Conservation (phyloP, 1,139 yeast genomes). For the Suhomyces chickasaworum region DNA sequence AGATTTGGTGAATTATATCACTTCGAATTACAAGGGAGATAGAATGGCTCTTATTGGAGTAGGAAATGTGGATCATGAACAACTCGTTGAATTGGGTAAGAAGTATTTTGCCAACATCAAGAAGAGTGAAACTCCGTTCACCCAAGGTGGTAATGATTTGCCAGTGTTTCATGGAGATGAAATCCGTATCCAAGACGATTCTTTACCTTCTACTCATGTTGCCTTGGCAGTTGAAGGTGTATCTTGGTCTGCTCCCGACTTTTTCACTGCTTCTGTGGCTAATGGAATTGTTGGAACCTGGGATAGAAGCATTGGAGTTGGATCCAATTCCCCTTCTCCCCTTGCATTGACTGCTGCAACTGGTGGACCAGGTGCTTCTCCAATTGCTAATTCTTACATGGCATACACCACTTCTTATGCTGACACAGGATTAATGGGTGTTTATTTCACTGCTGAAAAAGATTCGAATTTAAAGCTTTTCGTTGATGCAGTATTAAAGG, state of each 20-base stretch:
- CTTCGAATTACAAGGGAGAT: slow-evolving; percentile 89
- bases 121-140: slow-evolving; percentile 61
- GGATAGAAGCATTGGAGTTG: slow-evolving; percentile 89
- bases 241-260: slow-evolving; percentile 95
- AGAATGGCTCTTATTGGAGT: slow-evolving; percentile 97
- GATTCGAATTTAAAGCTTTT: slow-evolving; percentile 65
- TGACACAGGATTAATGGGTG: slow-evolving; percentile 97
- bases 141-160: slow-evolving; percentile 76
- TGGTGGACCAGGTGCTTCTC: slow-evolving; percentile 50
- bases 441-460: slow-evolving; percentile 83
- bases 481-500: slow-evolving; percentile 74
- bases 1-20: slow-evolving; percentile 78
- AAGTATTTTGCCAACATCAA: slow-evolving; percentile 76
- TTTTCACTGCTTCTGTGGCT: slow-evolving; percentile 91
- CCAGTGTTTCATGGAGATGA: slow-evolving; percentile 89
- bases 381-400: slow-evolving; percentile 91
- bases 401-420: slow-evolving; percentile 96
- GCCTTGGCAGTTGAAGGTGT: slow-evolving; percentile 98
- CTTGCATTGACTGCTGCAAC: slow-evolving; percentile 77
- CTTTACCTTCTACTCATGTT: slow-evolving; percentile 86
- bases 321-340: slow-evolving; percentile 72
- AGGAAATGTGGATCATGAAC: slow-evolving; percentile 88
- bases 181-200: slow-evolving; percentile 75
- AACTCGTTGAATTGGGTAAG: slow-evolving; percentile 74
- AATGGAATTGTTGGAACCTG: slow-evolving; percentile 97